Percentiles rank a stretch among this genome's conserved stretches.
phyloP scores from a whole-genome alignment of 2,329 filamentous ascomycete species.

The Aspergillus floridensis region DNA sequence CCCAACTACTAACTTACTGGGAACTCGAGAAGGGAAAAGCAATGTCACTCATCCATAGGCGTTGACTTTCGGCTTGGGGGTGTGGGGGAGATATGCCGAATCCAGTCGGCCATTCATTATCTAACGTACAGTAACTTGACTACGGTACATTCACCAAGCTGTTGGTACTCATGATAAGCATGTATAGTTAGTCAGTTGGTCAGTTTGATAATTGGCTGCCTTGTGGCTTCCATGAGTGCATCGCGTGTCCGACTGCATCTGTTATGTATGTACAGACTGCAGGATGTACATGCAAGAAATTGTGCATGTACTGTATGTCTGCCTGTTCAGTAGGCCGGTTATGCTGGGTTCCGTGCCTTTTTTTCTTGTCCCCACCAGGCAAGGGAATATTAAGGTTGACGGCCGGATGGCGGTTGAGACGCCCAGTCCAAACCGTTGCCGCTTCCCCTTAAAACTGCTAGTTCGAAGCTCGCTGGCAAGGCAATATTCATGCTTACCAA shows the following conservation, averaged over 20 bases:
- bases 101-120: no score
- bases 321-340: no score
- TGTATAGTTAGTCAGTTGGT: background rate
- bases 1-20: no score
- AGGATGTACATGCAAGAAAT: background rate
- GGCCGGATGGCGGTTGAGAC: background rate
- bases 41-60: background rate
- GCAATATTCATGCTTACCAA: background rate
- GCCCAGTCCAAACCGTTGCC: background rate
- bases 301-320: no score
- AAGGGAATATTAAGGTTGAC: background rate
- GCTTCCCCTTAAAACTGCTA: background rate
- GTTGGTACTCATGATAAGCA: background rate
- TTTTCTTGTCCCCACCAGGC: background rate
- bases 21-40: background rate
- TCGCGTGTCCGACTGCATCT: background rate
- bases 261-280: background rate
- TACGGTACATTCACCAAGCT: no score
- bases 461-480: no score
- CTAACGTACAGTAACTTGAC: no score
- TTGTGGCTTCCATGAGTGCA: background rate
- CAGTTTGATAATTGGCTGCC: background rate
- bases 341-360: no score
- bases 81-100: background rate
- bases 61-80: background rate